Base-by-base conservation (phyloP, 768 basidiomycete species). In the Lentinula sp. region DNA sequence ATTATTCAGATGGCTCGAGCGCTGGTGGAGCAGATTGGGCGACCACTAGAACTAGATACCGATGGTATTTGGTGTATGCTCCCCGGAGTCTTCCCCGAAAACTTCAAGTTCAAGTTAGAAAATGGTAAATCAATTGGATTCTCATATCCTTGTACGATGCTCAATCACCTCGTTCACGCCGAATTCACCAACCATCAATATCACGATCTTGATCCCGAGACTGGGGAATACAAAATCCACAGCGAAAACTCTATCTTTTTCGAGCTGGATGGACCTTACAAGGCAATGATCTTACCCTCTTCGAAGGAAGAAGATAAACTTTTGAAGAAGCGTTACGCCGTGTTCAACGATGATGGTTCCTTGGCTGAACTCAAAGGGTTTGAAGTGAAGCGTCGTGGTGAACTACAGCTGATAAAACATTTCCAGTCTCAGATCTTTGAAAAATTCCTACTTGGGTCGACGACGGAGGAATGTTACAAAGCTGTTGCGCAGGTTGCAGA, bases 51-150 rank as follows among this genome's bases (percentile, higher is more conserved):
- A 70, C 76, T 99, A 66, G 97, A 99, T 72, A 99, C 97, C 13
- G 97, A 99, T 74, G 96, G 97, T 64, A 99, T 99, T 65, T 98
- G 97, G 97, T 99, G 97, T 75, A 99, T 99, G 97, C 86, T 98
- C 23, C 97, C 97, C 4, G 94, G 93, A 3, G 85, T 94, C 12
- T 99, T 99, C 73, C 97, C 97, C 2, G 97, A 98, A 75, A 93
- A 97, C 74, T 98, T 98, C 86, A 88, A 87, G 72, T 98, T 98
- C 81, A 87, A 95, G 70, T 81, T 98, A 62, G 77, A 79, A 49
- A 88, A 83, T 66, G 96, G 97, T 61, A 98, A 98, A 78, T 77
- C 87, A 6, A 86, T 98, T 64, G 78, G 80, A 6, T 87, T 99
- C 67, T 98, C 95, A 18, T 99, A 98, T 70, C 97, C 97, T 0